Percentiles rank a stretch among this genome's conserved stretches.
These are phyloP conservation scores for Lichenothelia convexa DNA, from an alignment of 495 filamentous ascomycete genomes.

Conservation along the genomic window DNA sequence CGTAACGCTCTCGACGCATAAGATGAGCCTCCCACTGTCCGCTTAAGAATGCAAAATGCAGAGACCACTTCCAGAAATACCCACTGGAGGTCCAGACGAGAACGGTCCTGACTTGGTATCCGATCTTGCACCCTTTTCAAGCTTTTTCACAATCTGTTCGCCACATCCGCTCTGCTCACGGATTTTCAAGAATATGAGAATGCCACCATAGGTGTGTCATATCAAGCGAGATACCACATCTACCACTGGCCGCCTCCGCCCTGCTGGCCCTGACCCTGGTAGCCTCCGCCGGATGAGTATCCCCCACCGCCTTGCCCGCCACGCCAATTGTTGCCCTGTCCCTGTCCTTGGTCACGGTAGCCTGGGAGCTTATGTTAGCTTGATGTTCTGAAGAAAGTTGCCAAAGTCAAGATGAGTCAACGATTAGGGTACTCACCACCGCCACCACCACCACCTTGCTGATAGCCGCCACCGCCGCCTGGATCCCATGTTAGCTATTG, in stretches of 20 bases:
- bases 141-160: not conserved
- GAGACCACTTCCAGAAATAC: not conserved
- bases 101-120: too few relatives aligned
- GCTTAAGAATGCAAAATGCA: not conserved
- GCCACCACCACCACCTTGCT: constrained; percentile 6
- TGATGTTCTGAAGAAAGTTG: too few relatives aligned
- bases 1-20: too few relatives aligned
- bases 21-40: too few relatives aligned
- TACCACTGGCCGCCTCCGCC: not conserved
- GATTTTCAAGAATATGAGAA: not conserved
- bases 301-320: constrained; percentile 2
- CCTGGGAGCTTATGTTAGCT: not conserved
- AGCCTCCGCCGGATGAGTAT: not conserved
- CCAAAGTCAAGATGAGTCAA: too few relatives aligned
- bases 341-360: not conserved
- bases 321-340: not conserved
- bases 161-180: not conserved
- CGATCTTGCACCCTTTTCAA: not conserved
- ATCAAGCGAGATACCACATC: not conserved
- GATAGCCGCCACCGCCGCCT: constrained; percentile 2
- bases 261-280: constrained; percentile 1
- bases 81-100: not conserved
- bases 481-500: not conserved
- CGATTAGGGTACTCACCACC: constrained; percentile 2
- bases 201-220: not conserved